Conservation (phyloP, 2,329 filamentous ascomycete genomes). For the Verticillium klebahnii region DNA sequence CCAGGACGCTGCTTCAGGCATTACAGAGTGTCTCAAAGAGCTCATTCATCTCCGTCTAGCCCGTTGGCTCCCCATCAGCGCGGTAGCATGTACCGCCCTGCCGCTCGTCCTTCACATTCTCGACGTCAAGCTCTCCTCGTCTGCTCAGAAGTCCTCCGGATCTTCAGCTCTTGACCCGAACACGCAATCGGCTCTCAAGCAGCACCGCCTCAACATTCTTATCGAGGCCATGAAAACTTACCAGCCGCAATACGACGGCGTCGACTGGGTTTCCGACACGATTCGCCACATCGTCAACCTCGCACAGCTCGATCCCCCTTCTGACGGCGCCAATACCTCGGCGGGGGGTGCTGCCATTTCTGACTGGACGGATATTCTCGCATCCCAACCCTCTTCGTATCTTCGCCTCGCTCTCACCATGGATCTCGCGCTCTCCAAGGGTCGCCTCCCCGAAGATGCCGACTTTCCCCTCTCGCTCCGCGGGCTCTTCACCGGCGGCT, state of each 20-base stretch:
- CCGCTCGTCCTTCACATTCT: constrained; percentile 27
- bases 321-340: constrained; percentile 1
- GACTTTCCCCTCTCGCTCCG: constrained; percentile 35
- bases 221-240: constrained; percentile 42
- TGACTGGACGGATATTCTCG: constrained; percentile 38
- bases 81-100: constrained; percentile 29
- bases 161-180: constrained; percentile 18
- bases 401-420: constrained; percentile 38
- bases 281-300: constrained; percentile 37
- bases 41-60: constrained; percentile 39
- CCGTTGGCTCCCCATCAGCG: constrained; percentile 42
- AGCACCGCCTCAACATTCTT: constrained; percentile 37
- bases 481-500: constrained; percentile 29
- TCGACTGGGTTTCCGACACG: constrained; percentile 39
- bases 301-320: constrained; percentile 21
- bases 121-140: constrained; percentile 27
- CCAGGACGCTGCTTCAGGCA: constrained; percentile 36
- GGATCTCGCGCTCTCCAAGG: constrained; percentile 37
- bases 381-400: constrained; percentile 33
- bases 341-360: constrained; percentile 20
- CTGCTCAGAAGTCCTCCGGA: constrained; percentile 1
- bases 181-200: constrained; percentile 31
- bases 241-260: constrained; percentile 39
- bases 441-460: constrained; percentile 31
- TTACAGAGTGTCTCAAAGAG: constrained; percentile 41